Base-by-base conservation (phyloP, 192 early-diverging fungal species). In the Backusella mclennaniae region DNA sequence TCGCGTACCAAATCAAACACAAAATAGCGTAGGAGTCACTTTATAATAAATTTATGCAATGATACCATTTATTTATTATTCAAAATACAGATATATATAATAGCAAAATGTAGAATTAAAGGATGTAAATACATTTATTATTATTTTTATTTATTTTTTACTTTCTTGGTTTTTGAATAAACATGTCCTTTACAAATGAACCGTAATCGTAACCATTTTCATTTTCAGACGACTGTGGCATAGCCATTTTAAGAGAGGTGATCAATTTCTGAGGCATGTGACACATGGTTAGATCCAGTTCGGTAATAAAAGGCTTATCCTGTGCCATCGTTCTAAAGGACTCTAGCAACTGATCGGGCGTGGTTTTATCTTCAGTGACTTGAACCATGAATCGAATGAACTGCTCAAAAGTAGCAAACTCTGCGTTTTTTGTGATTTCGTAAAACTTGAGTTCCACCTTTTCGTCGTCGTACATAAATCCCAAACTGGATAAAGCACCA, bases 311-410 rank as follows among this genome's bases (percentile, higher is more conserved):
- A 4, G 90, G 90, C 81, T 96, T 97, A 73, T 95, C 96, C 19
- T 82, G 88, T 3, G 97, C 95, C 52, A 98, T 87, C 35, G 93
- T 89, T 56, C 89, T 86, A 91, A 98, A 98, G 21, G 96, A 93
- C 52, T 92, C 90, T 35, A 87, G 85, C 21, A 97, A 85, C 84
- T 97, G 95, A 53, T 97, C 94, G 7, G 93, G 91, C 41, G 92
- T 94, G 6, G 94, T 91, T 74, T 96, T 94, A 83, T 97, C 96
- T 83, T 98, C 96, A 52, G 95, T 95, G 8, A 96, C 87, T 36
- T 87, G 88, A 1, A 93, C 88, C 90, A 96, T 91, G 76, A 92
- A 96, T 39, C 89, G 87, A 75, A 98, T 95, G 75, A 96, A 98
- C 81, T 93, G 91, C 71, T 96, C 94, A 79, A 98, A 98, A 11